These are phyloP conservation scores for Saitozyma sp. DNA, from an alignment of 768 basidiomycete species.

Conservation along the genomic window DNA sequence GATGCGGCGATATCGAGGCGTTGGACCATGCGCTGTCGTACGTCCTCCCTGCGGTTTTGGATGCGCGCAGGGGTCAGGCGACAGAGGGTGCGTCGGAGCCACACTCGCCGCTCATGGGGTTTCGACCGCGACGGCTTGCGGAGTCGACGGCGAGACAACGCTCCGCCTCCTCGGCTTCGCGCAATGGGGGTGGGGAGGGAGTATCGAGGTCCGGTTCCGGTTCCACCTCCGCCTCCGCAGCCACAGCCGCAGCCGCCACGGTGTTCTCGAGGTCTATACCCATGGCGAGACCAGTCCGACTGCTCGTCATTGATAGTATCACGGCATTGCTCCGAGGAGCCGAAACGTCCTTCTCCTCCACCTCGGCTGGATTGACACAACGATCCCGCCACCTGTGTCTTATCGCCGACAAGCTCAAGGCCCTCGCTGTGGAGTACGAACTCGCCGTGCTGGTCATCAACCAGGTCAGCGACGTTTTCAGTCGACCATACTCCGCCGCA, in stretches of 20 bases:
- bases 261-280: slow-evolving; percentile 60
- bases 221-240: slow-evolving; percentile 55
- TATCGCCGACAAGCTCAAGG: slow-evolving; percentile 70
- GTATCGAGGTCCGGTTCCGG: neutral
- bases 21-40: slow-evolving; percentile 54
- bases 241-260: slow-evolving; percentile 60
- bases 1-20: slow-evolving; percentile 47
- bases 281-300: slow-evolving; percentile 63
- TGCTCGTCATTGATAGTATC: slow-evolving; percentile 84
- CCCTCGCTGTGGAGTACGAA: slow-evolving; percentile 63
- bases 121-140: neutral
- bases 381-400: slow-evolving; percentile 70
- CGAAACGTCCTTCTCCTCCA: slow-evolving; percentile 58
- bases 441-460: slow-evolving; percentile 83
- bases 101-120: slow-evolving; percentile 8
- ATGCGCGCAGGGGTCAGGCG: neutral
- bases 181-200: neutral
- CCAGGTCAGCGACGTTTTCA: slow-evolving; percentile 80
- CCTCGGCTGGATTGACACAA: slow-evolving; percentile 63
- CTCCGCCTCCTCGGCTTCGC: no score
- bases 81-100: neutral
- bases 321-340: slow-evolving; percentile 76
- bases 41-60: slow-evolving; percentile 49
- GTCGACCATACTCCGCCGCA: slow-evolving; percentile 32
- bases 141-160: neutral